These are phyloP conservation scores for Plasmodium coatneyi DNA, from an alignment of 169 alveolate genomes.

Conservation along the genomic window DNA sequence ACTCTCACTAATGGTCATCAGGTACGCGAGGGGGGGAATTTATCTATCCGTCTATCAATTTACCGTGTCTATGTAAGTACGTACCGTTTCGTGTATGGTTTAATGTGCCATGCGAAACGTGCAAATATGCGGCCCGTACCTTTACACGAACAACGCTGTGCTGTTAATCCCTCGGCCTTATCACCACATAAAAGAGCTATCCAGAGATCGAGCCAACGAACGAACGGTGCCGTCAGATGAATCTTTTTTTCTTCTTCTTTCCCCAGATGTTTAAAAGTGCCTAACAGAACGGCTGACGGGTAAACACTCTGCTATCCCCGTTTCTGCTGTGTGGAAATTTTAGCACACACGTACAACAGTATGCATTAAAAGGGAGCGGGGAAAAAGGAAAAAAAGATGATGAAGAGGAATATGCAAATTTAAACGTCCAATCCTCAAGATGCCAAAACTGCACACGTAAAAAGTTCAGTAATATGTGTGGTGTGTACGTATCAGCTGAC, in stretches of 20 bases:
- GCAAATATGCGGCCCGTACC: neutral
- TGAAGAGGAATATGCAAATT: neutral
- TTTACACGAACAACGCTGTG: neutral
- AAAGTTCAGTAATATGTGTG: neutral
- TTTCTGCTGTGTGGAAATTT: neutral
- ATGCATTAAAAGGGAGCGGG: neutral
- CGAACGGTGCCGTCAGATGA: neutral
- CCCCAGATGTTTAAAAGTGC: neutral
- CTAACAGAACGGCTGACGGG: neutral
- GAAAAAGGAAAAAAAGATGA: neutral
- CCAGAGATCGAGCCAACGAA: neutral
- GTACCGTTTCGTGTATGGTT: neutral
- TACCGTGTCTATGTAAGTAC: neutral
- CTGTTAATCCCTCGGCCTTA: neutral
- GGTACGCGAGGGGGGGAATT: neutral
- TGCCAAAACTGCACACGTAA: neutral
- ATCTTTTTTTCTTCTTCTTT: neutral
- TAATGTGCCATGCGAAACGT: neutral
- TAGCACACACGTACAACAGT: neutral
- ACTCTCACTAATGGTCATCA: constrained; percentile 54
- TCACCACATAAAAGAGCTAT: neutral
- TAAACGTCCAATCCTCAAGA: neutral
- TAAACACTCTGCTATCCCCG: neutral
- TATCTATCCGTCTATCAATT: constrained; percentile 6
- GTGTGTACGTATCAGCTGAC: neutral